Evolutionary conservation across 2,329 filamentous ascomycete genomes (phyloP).

Genomic region (Pyricularia grisea): DNA sequence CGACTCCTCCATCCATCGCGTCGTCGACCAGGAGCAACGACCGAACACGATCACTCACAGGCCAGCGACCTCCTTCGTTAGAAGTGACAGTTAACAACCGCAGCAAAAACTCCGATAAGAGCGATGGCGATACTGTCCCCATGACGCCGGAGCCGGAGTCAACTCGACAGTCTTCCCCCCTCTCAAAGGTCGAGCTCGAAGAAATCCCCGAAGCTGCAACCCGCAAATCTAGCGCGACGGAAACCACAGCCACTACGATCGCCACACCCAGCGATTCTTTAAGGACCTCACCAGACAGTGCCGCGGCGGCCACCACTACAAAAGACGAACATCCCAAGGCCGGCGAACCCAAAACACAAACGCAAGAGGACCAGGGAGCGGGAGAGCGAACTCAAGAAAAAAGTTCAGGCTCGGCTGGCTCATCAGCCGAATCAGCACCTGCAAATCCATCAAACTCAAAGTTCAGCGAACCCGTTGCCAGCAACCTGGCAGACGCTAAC

Average conservation of each 20-base stretch:
- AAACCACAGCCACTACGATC: not conserved
- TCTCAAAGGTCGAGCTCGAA: not conserved
- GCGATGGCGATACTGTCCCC: not conserved
- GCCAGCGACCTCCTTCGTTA: not conserved
- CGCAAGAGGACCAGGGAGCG: not conserved
- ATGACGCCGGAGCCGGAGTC: not conserved
- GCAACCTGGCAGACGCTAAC: not conserved
- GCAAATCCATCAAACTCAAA: not conserved
- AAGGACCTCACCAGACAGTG: not conserved
- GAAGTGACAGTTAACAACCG: not conserved
- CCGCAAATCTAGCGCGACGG: not conserved
- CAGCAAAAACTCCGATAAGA: not conserved
- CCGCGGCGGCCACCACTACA: not conserved
- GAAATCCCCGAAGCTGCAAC: not conserved
- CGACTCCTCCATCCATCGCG: not conserved
- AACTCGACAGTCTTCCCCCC: not conserved
- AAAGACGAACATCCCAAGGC: not conserved
- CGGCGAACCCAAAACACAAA: not conserved
- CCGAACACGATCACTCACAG: constrained; percentile 1
- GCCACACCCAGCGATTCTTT: not conserved
- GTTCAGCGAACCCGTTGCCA: not conserved
- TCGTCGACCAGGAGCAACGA: not conserved
- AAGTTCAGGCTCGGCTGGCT: not conserved
- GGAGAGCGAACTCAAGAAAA: not conserved
- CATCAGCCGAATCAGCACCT: not conserved